Percentiles rank a stretch among this genome's conserved stretches.
phyloP scores from a whole-genome alignment of 371 early-diverging fungal species.

The Rhizopus sp. region DNA sequence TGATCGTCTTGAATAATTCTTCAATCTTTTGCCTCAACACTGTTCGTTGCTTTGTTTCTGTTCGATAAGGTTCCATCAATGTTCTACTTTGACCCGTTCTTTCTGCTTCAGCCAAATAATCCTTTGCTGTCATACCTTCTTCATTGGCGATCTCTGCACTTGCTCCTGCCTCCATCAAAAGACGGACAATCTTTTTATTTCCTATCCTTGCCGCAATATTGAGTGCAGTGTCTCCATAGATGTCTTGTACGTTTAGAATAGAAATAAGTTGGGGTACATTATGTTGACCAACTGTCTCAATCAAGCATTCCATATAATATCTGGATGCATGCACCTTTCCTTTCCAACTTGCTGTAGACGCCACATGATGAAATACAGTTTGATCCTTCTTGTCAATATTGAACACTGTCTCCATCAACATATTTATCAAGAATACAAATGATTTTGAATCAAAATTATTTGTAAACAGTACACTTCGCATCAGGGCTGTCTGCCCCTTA shows the following conservation, averaged over 20 bases:
- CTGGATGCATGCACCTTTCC: conserved; percentile 72
- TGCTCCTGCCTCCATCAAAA: conserved; percentile 84
- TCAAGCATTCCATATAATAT: conserved; percentile 84
- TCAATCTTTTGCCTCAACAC: conserved; percentile 21
- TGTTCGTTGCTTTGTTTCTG: conserved; percentile 26
- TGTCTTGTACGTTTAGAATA: conserved; percentile 80
- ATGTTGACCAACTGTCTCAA: conserved; percentile 50
- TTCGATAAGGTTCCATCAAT: conserved; percentile 20
- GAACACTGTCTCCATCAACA: conserved; percentile 72
- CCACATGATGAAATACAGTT: conserved; percentile 91
- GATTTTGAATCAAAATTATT: conserved; percentile 83
- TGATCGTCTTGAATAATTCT: conserved; percentile 16
- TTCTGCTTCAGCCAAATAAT: conserved; percentile 52
- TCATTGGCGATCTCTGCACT: conserved; percentile 74
- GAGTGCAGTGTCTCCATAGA: conserved; percentile 88
- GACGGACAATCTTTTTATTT: conserved; percentile 68
- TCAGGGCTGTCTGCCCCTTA: conserved; percentile 85
- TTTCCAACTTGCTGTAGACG: conserved; percentile 68
- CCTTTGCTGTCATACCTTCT: conserved; percentile 71
- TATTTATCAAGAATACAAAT: conserved; percentile 76
- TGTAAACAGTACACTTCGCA: conserved; percentile 82
- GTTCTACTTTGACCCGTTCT: conserved; percentile 13
- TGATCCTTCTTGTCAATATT: conserved; percentile 75
- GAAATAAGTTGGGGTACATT: conserved; percentile 57
- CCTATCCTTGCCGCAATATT: conserved; percentile 85